Percentiles rank a stretch among this genome's conserved stretches.
Evolutionary conservation across 176 grass and related monocot genomes (phyloP).

Genomic region (Secale cereale): DNA sequence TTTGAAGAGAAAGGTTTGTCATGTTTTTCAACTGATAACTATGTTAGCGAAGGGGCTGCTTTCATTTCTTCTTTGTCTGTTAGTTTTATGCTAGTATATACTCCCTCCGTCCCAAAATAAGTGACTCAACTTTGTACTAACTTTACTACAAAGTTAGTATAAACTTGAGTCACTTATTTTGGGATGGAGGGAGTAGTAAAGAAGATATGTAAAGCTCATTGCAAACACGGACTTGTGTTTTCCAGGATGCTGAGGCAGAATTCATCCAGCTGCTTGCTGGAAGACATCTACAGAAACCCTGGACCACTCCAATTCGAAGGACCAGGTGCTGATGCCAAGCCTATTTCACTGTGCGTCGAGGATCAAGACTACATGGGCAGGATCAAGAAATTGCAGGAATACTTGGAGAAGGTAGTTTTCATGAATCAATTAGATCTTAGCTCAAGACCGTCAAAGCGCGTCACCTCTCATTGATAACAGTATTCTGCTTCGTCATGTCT

Average conservation of each 20-base stretch:
- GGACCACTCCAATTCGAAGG: slow-evolving; percentile 93
- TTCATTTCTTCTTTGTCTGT: not conserved
- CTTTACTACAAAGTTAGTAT: no score
- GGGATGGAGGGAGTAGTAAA: no score
- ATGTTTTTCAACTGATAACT: not conserved
- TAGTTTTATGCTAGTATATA: not conserved
- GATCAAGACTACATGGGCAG: slow-evolving; percentile 99
- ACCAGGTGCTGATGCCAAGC: slow-evolving; percentile 72
- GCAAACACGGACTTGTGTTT: not conserved
- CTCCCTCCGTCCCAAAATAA: no score
- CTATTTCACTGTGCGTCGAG: slow-evolving; percentile 82
- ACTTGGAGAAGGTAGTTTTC: slow-evolving; percentile 77
- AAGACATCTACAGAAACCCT: slow-evolving; percentile 98
- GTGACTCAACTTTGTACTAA: no score
- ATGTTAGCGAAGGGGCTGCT: not conserved
- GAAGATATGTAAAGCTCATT: not conserved
- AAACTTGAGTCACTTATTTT: no score
- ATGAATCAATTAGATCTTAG: not conserved
- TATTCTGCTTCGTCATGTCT: not conserved
- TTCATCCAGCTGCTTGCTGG: slow-evolving; percentile 77
- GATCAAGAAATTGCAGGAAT: slow-evolving; percentile 94
- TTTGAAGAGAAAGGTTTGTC: not conserved
- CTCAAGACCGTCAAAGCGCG: not conserved
- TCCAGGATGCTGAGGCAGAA: slow-evolving; percentile 73
- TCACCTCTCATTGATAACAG: not conserved